Percentiles rank a stretch among this genome's conserved stretches.
phyloP scores from a whole-genome alignment of 1,284 basidiomycete genomes.

The Phellopilus nigrolimitatus region DNA sequence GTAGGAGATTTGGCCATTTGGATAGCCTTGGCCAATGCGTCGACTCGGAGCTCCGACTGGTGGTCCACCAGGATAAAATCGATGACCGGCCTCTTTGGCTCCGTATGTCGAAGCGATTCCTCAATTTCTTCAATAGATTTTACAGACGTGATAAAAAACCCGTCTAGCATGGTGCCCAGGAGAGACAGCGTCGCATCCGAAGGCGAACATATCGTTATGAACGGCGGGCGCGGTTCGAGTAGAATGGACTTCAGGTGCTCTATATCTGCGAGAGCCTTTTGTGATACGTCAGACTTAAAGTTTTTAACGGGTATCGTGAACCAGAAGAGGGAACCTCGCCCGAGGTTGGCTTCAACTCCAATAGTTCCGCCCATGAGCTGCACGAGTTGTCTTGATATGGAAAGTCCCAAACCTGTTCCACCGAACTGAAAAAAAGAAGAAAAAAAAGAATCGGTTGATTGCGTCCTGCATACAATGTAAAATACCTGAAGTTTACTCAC shows the following conservation, averaged over 20 bases:
- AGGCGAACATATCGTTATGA: conserved; percentile 52
- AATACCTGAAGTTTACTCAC: conserved; percentile 54
- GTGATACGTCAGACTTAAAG: conserved; percentile 50
- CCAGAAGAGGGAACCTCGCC: conserved; percentile 62
- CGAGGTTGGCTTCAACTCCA: conserved; percentile 58
- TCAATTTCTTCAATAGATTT: conserved; percentile 44
- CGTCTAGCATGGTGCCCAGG: conserved; percentile 50
- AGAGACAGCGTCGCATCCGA: conserved; percentile 53
- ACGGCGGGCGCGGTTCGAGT: conserved; percentile 40
- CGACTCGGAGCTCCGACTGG: conserved; percentile 52
- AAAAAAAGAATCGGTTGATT: conserved; percentile 49
- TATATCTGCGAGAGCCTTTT: conserved; percentile 36
- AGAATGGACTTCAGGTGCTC: conserved; percentile 41
- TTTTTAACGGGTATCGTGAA: conserved; percentile 63
- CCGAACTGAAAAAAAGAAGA: background rate
- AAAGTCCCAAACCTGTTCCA: conserved; percentile 45
- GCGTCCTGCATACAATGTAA: no score
- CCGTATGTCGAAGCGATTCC: conserved; percentile 34
- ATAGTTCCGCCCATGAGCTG: conserved; percentile 71
- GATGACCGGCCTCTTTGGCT: conserved; percentile 33
- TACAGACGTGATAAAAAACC: conserved; percentile 44
- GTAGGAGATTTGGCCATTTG: conserved; percentile 34
- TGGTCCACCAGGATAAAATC: conserved; percentile 66
- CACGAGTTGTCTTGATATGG: conserved; percentile 66
- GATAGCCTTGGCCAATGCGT: conserved; percentile 47